These are phyloP conservation scores for Fusarium zealandicum DNA, from an alignment of 2,329 filamentous ascomycete genomes.

Conservation along the genomic window DNA sequence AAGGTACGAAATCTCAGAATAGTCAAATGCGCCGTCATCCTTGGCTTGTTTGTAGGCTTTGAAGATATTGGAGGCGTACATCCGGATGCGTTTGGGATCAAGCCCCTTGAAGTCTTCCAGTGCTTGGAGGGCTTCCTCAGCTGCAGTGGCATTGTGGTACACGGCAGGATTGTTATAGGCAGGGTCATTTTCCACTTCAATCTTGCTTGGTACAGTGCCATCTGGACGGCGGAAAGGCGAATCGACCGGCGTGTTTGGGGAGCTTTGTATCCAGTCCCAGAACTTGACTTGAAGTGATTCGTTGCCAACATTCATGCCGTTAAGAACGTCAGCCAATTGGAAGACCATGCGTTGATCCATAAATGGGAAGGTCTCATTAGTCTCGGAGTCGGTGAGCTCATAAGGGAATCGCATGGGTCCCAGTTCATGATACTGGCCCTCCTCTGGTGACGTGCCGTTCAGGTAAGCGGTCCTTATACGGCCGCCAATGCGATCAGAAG, in stretches of 20 bases:
- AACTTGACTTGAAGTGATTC: constrained; percentile 61
- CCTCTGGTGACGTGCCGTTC: constrained; percentile 43
- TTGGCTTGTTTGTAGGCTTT: constrained; percentile 43
- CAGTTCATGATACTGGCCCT: constrained; percentile 54
- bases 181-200: constrained; percentile 36
- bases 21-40: constrained; percentile 42
- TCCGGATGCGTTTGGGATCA: constrained; percentile 29
- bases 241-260: constrained; percentile 13
- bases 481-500: constrained; percentile 50
- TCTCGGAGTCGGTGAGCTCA: constrained; percentile 56
- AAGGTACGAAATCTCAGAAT: constrained; percentile 43
- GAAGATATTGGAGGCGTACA: constrained; percentile 42
- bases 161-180: constrained; percentile 20
- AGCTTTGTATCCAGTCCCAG: constrained; percentile 65
- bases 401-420: constrained; percentile 71
- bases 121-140: constrained; percentile 30
- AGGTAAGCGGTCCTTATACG: constrained; percentile 54
- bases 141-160: constrained; percentile 39
- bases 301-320: constrained; percentile 62
- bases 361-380: constrained; percentile 64
- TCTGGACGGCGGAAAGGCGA: constrained; percentile 39
- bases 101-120: constrained; percentile 41
- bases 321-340: constrained; percentile 66
- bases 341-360: constrained; percentile 71
- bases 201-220: constrained; percentile 37